Evolutionary conservation across 192 early-diverging fungal species (phyloP).

Genomic region (Podila epicladia): DNA sequence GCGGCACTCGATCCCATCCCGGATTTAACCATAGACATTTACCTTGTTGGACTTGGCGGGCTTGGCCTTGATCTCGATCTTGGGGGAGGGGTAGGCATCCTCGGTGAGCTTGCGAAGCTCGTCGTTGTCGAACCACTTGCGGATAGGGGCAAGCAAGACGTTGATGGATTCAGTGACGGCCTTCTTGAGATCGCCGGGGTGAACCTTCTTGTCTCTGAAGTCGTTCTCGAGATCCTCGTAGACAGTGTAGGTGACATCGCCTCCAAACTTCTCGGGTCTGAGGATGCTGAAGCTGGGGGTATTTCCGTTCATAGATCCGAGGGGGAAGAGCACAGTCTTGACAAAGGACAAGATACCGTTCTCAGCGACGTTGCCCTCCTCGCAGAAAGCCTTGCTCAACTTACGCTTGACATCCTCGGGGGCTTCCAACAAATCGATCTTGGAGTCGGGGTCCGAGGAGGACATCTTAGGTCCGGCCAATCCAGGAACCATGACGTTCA

Average conservation of each 20-base stretch:
- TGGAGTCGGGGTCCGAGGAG: slow-evolving; percentile 95
- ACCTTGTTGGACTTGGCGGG: slow-evolving; percentile 65
- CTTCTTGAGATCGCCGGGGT: slow-evolving; percentile 95
- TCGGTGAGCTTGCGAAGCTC: slow-evolving; percentile 77
- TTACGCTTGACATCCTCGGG: slow-evolving; percentile 83
- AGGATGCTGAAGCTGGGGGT: slow-evolving; percentile 70
- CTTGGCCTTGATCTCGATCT: slow-evolving; percentile 58
- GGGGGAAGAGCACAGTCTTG: slow-evolving; percentile 91
- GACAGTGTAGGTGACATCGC: slow-evolving; percentile 77
- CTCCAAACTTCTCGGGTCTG: slow-evolving; percentile 93
- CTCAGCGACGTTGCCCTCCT: slow-evolving; percentile 90
- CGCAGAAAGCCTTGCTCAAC: slow-evolving; percentile 96
- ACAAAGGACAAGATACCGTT: slow-evolving; percentile 95
- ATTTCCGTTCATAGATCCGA: slow-evolving; percentile 71
- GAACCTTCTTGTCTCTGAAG: slow-evolving; percentile 87
- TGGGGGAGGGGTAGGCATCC: slow-evolving; percentile 85
- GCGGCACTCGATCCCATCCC: too few species aligned
- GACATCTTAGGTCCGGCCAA: slow-evolving; percentile 96
- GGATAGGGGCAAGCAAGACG: slow-evolving; percentile 87
- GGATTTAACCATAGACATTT: neutral
- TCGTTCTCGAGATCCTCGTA: slow-evolving; percentile 84
- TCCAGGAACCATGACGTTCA: slow-evolving; percentile 98
- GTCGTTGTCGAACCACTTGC: slow-evolving; percentile 72
- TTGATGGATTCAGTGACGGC: slow-evolving; percentile 87
- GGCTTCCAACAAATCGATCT: slow-evolving; percentile 95